Conservation (phyloP, 129 eudicot species). For the Cynara cardunculus region DNA sequence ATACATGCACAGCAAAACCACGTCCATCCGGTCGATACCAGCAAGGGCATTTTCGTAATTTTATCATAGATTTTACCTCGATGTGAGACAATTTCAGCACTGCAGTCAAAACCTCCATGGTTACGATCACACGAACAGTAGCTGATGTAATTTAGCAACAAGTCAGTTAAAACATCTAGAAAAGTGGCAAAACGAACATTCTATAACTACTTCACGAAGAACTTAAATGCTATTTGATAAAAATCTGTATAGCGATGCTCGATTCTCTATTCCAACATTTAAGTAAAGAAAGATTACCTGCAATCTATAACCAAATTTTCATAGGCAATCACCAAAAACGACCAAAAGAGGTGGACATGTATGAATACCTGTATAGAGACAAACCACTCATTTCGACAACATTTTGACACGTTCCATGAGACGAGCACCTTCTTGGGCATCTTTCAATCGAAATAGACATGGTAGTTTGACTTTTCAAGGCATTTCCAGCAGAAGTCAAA, state of each 20-base stretch:
- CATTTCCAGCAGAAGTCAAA: constrained; percentile 25
- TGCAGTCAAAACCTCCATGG: constrained; percentile 96
- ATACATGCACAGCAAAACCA: background rate
- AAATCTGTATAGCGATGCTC: background rate
- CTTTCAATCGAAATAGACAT: constrained; percentile 87
- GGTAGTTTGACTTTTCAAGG: constrained; percentile 40
- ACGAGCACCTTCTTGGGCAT: constrained; percentile 82
- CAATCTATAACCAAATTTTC: background rate
- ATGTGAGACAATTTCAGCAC: constrained; percentile 77
- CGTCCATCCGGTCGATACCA: background rate
- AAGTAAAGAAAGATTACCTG: background rate
- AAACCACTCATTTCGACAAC: constrained; percentile 80
- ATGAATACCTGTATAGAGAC: constrained; percentile 64
- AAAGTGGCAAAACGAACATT: background rate
- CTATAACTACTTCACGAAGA: background rate
- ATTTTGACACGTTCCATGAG: constrained; percentile 83
- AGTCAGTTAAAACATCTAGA: background rate
- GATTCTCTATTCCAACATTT: background rate
- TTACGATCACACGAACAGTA: constrained; percentile 87
- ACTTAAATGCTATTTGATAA: background rate
- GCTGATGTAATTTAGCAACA: constrained; percentile 39
- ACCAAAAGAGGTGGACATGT: background rate
- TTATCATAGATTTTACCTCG: constrained; percentile 41
- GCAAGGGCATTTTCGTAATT: background rate
- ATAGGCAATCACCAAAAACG: background rate